Evolutionary conservation across 2,329 filamentous ascomycete genomes (phyloP), one percentile per base, ranked within the genome.

Genomic region (Ophiocordyceps camponoti-rufipedis): DNA sequence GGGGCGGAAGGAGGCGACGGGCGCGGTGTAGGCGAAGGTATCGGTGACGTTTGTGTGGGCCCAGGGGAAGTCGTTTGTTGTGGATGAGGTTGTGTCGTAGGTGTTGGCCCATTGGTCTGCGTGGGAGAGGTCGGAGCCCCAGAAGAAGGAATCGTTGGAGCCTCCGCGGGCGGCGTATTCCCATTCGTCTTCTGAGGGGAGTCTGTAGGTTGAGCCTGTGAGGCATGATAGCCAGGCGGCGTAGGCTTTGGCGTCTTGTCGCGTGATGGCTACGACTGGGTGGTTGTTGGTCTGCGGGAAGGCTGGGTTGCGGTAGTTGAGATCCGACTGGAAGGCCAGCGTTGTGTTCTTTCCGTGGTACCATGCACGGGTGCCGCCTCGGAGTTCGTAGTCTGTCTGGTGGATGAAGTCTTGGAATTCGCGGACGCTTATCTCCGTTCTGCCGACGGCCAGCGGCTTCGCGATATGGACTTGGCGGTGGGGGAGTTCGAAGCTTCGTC

Each of bases 141-240:
- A 50, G 47, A 49, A 50, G 44, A 50, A 50, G 46, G 43, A 42
- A 6, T 28, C 44, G 8, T 48, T 23, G 2, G 49, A 42, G 33
- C 49, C 49, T 19, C 49, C 49, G 23, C 49, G 49, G 10, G 49
- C 49, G 10, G 49, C 49, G 44, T 44, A 50, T 40, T 50, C 49
- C 49, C 49, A 50, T 32, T 50, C 49, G 8, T 50, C 49, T 42
- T 50, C 49, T n/a, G 38, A 45, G 28, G 49, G 49, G 3, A 50
- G 49, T 10, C 49, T 43, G 40, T 50, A 50, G 7, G 13, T 45
- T 6, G 32, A 35, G 10, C 49, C 49, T 5, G 49, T 50, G 16
- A 46, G 29, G 32, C 18, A 18, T 14, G 49, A 50, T 5, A 50
- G 45, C 49, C 49, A 50, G n/a, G 29, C 9, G 4, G 49, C 46